phyloP scores from a whole-genome alignment of 1,284 basidiomycete species.

The Cutaneotrichosporon dermatis region DNA sequence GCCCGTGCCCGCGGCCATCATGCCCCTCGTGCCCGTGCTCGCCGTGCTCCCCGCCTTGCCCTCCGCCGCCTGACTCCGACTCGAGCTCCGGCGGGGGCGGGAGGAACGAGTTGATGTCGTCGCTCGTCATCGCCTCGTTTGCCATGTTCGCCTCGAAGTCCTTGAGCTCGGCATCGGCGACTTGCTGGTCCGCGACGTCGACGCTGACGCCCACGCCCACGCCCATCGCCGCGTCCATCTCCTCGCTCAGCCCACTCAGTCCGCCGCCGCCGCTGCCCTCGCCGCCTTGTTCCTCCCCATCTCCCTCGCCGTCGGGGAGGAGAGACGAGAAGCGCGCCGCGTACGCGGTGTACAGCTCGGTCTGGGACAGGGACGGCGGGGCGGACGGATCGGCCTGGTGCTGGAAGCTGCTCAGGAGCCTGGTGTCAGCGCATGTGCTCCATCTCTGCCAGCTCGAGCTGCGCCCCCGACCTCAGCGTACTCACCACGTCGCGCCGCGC shows the following conservation, averaged over 20 bases:
- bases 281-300: background rate
- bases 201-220: background rate
- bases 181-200: background rate
- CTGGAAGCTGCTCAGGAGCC: constrained; percentile 40
- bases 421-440: constrained; percentile 8
- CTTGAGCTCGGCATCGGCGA: constrained; percentile 11
- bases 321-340: constrained; percentile 37
- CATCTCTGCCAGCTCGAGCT: background rate
- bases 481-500: constrained; percentile 40
- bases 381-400: constrained; percentile 22
- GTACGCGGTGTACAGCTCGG: constrained; percentile 43
- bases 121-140: constrained; percentile 22
- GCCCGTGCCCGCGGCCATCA: background rate
- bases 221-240: background rate
- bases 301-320: constrained; percentile 3
- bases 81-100: constrained; percentile 1
- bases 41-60: background rate
- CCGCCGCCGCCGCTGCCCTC: constrained; percentile 3
- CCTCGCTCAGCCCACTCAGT: constrained; percentile 1
- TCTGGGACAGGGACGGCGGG: constrained; percentile 30
- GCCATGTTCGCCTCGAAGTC: constrained; percentile 21
- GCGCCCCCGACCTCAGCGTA: background rate
- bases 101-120: constrained; percentile 23
- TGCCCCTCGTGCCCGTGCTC: background rate
- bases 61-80: background rate